Conservation (phyloP, 257 asterid genomes). For the Nicotiana attenuata region DNA sequence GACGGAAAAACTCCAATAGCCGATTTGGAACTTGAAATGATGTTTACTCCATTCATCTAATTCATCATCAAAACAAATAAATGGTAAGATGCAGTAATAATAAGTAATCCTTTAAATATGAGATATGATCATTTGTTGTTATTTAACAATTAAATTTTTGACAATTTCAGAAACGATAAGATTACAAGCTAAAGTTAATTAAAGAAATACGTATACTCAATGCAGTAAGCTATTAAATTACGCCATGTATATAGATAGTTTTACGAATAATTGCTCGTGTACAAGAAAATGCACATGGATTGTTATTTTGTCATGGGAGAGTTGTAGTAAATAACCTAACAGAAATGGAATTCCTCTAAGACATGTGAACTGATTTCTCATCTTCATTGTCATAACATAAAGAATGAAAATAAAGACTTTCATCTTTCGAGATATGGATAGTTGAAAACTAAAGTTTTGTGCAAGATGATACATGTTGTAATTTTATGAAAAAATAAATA, state of each 20-base stretch:
- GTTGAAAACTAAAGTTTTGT: too few relatives aligned
- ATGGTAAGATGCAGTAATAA: not conserved
- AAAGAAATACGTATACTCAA: not conserved
- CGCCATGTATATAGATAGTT: not conserved
- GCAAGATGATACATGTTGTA: too few relatives aligned
- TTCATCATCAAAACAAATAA: not conserved
- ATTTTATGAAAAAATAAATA: too few relatives aligned
- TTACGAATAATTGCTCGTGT: not conserved
- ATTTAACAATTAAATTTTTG: not conserved
- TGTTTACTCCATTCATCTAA: not conserved
- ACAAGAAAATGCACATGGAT: not conserved
- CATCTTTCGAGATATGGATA: too few relatives aligned
- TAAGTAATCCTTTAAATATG: not conserved
- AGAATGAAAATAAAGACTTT: too few relatives aligned
- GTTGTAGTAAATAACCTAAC: not conserved
- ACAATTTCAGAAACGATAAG: not conserved
- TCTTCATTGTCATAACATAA: too few relatives aligned
- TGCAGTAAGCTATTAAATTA: not conserved
- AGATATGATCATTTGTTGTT: not conserved
- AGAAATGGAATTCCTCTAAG: not conserved
- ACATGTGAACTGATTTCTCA: not conserved
- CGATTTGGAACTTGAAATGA: not conserved
- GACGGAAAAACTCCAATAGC: not conserved
- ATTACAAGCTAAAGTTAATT: not conserved
- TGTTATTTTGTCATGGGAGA: not conserved